phyloP scores from a whole-genome alignment of 805 yeast genomes.

The Ogataea nakhonphanomensis region DNA sequence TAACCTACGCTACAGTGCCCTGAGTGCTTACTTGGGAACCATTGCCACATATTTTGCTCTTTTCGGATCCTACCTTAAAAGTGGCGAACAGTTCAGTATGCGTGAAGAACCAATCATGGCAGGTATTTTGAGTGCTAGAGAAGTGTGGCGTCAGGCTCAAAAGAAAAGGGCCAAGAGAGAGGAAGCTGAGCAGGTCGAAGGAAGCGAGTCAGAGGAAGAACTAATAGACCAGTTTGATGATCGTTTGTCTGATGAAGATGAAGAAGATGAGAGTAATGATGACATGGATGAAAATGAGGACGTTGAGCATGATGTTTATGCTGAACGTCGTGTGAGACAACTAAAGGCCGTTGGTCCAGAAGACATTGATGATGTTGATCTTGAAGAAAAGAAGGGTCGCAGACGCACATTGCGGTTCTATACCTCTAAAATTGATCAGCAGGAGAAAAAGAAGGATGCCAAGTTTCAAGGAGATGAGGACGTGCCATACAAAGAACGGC shows the following conservation, averaged over 20 bases:
- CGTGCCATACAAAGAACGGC: conserved; percentile 85
- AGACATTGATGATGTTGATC: conserved; percentile 75
- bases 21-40: conserved; percentile 75
- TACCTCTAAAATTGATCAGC: conserved; percentile 94
- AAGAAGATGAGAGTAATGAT: conserved; percentile 14
- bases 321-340: conserved; percentile 49
- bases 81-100: conserved; percentile 54
- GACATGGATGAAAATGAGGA: conserved; percentile 32
- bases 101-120: conserved; percentile 92
- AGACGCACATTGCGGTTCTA: conserved; percentile 87
- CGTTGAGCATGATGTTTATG: conserved; percentile 48
- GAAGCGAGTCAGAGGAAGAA: conserved; percentile 19
- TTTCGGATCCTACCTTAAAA: conserved; percentile 52
- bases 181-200: conserved; percentile 28
- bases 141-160: conserved; percentile 83
- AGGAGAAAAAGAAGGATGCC: conserved; percentile 57
- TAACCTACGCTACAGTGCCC: conserved; percentile 60
- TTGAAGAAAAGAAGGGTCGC: conserved; percentile 78
- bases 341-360: conserved; percentile 46
- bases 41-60: conserved; percentile 77
- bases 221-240: conserved; percentile 23
- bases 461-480: conserved; percentile 79
- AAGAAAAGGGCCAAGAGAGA: conserved; percentile 22
- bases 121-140: conserved; percentile 73
- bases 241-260: conserved; percentile 23